These are phyloP conservation scores for Exophiala spinifera DNA, from an alignment of 2,329 filamentous ascomycete species.

Conservation along the genomic window DNA sequence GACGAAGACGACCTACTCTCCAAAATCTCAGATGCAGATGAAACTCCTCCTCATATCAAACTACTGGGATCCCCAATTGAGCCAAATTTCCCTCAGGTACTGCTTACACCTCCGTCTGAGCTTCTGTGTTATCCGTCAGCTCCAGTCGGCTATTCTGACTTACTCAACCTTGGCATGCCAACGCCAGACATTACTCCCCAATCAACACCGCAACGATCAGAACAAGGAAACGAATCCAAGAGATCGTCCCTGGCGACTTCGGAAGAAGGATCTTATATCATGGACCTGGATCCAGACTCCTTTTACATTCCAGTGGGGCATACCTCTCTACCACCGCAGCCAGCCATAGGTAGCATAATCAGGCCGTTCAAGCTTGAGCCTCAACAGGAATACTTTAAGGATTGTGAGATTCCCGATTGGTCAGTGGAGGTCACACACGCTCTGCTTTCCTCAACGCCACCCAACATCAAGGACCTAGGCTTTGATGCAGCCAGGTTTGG, in stretches of 20 bases:
- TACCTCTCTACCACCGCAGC: background rate
- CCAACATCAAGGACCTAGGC: slow-evolving; percentile 5
- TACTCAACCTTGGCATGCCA: slow-evolving; percentile 8
- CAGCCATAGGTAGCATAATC: background rate
- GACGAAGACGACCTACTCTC: slow-evolving; percentile 15
- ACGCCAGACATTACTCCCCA: slow-evolving; percentile 12
- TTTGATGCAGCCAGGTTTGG: slow-evolving; percentile 9
- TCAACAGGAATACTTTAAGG: background rate
- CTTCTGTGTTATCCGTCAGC: background rate
- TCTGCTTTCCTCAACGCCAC: slow-evolving; percentile 7
- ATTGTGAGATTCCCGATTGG: background rate
- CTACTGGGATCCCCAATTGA: slow-evolving; percentile 4
- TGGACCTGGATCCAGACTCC: background rate
- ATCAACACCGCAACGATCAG: background rate
- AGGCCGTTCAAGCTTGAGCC: too few relatives aligned
- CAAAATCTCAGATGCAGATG: slow-evolving; percentile 9
- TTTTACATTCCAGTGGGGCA: too few relatives aligned
- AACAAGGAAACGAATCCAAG: background rate
- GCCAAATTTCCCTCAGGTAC: slow-evolving; percentile 7
- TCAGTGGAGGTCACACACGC: slow-evolving; percentile 9
- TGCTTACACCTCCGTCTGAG: background rate
- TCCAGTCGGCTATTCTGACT: background rate
- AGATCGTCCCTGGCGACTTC: background rate
- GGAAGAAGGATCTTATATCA: background rate
- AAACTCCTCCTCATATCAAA: slow-evolving; percentile 16